A percentile compares a stretch with the other conserved stretches of the same genome.
Evolutionary conservation across 2,329 filamentous ascomycete species (phyloP).

Genomic region (Monosporascus sp.): DNA sequence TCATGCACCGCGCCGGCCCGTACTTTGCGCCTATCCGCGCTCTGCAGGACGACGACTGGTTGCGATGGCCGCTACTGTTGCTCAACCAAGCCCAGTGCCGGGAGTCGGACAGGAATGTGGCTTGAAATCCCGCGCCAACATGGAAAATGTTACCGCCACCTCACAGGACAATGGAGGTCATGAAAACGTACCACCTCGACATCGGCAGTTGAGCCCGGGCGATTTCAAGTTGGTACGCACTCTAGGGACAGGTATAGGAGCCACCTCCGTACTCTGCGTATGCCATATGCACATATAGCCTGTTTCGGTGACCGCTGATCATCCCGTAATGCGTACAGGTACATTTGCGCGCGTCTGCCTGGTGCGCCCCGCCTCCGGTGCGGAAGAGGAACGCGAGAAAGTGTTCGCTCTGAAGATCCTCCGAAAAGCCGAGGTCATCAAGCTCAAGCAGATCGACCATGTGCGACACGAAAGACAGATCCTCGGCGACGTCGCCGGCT

Average conservation of each 20-base stretch:
- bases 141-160: conserved; percentile 11
- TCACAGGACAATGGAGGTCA: conserved; percentile 13
- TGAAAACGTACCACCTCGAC: conserved; percentile 24
- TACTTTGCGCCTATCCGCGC: background rate
- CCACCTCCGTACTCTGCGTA: background rate
- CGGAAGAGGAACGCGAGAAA: conserved; percentile 50
- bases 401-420: conserved; percentile 82
- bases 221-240: conserved; percentile 74
- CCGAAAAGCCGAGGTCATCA: conserved; percentile 67
- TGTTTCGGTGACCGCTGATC: background rate
- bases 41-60: background rate
- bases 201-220: conserved; percentile 36
- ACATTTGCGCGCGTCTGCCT: conserved; percentile 82
- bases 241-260: conserved; percentile 61
- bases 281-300: background rate
- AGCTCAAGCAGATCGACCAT: conserved; percentile 81
- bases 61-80: conserved; percentile 29
- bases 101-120: conserved; percentile 18
- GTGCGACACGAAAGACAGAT: conserved; percentile 79
- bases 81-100: conserved; percentile 18
- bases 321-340: conserved; percentile 38
- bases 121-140: conserved; percentile 14
- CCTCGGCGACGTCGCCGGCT: conserved; percentile 69
- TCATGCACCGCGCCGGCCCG: background rate
- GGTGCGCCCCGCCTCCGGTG: conserved; percentile 57